phyloP scores from a whole-genome alignment of 805 yeast genomes.

The Yamadazyma laniorum region DNA sequence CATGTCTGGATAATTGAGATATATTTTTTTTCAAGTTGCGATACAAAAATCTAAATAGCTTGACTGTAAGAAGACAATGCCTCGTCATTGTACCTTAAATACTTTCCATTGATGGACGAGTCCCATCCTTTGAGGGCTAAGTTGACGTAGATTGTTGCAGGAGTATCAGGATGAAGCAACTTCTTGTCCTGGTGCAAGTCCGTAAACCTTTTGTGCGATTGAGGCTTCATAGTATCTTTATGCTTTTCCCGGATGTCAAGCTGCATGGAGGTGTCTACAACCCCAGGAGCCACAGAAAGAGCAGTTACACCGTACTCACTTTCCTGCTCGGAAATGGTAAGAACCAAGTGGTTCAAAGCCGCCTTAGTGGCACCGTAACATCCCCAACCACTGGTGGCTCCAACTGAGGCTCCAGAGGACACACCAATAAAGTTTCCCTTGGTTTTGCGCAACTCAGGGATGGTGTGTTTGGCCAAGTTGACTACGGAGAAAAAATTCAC shows the following conservation, averaged over 20 bases:
- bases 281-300: constrained; percentile 89
- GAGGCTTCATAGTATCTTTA: constrained; percentile 58
- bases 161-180: constrained; percentile 66
- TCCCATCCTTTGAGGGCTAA: constrained; percentile 63
- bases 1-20: too few species aligned
- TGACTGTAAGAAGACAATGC: constrained; percentile 4
- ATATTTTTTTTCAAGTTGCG: too few species aligned
- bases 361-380: constrained; percentile 93
- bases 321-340: constrained; percentile 68
- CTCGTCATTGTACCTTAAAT: constrained; percentile 58
- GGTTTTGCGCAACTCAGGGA: constrained; percentile 56
- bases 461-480: constrained; percentile 49
- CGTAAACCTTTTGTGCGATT: constrained; percentile 58
- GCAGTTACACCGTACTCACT: constrained; percentile 41
- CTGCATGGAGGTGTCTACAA: constrained; percentile 92
- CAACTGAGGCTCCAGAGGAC: constrained; percentile 83
- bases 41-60: too few species aligned
- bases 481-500: constrained; percentile 78
- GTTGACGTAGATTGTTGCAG: constrained; percentile 68
- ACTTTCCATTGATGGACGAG: constrained; percentile 60
- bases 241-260: constrained; percentile 65
- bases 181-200: constrained; percentile 57
- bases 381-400: constrained; percentile 71
- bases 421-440: constrained; percentile 74
- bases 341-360: constrained; percentile 76